Conservation (phyloP, 345 rosid genomes). For the Kernera saxatilis region DNA sequence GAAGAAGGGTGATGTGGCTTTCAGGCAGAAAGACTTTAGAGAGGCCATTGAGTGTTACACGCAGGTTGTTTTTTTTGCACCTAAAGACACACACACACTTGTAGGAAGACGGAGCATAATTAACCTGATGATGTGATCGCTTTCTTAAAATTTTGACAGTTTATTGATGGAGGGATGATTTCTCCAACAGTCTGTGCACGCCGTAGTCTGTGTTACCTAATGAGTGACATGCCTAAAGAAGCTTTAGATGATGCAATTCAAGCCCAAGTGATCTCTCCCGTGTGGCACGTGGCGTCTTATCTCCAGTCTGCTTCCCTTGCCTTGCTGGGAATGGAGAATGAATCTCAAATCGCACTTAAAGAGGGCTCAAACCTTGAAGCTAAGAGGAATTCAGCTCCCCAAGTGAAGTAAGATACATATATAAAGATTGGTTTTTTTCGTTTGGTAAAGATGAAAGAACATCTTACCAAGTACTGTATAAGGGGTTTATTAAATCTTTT, state of each 20-base stretch:
- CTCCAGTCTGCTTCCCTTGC: slow-evolving; percentile 73
- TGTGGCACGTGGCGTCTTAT: slow-evolving; percentile 83
- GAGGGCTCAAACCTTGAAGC: slow-evolving; percentile 74
- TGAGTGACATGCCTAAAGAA: slow-evolving; percentile 72
- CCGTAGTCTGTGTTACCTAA: slow-evolving; percentile 73
- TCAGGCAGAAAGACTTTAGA: slow-evolving; percentile 73
- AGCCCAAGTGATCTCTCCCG: slow-evolving; percentile 76
- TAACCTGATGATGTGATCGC: neutral
- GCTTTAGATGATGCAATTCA: slow-evolving; percentile 75
- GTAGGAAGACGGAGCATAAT: neutral
- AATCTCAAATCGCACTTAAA: slow-evolving; percentile 70
- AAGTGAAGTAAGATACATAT: slow-evolving; percentile 14
- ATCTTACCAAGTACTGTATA: slow-evolving; percentile 21
- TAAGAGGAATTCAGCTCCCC: slow-evolving; percentile 26
- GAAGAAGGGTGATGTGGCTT: slow-evolving; percentile 88
- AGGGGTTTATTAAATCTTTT: neutral
- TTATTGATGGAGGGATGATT: slow-evolving; percentile 73
- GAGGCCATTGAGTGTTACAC: slow-evolving; percentile 69
- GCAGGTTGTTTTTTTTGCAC: slow-evolving; percentile 43
- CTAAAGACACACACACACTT: neutral
- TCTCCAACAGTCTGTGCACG: slow-evolving; percentile 86
- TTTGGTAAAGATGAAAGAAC: slow-evolving; percentile 29
- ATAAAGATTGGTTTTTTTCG: neutral
- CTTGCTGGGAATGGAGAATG: slow-evolving; percentile 65
- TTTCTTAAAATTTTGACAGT: slow-evolving; percentile 40